Evolutionary conservation across 1,139 yeast genomes (phyloP), one percentile per base, ranked within the genome.

Genomic region (Protomyces inundatus): DNA sequence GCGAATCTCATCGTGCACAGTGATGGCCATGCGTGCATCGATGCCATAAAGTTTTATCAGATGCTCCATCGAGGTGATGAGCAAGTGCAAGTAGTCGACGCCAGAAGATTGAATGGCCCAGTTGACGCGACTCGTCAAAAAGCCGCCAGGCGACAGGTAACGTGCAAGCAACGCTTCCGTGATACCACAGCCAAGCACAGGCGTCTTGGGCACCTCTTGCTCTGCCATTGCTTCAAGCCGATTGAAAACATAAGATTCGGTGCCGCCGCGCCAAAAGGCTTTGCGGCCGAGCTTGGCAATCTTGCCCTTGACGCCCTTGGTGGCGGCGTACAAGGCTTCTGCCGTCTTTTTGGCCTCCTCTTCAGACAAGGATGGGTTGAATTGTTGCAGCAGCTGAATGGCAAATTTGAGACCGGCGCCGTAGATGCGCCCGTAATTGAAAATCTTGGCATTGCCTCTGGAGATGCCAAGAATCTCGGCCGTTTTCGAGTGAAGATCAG

Each of bases 91-190:
- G 73, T 95, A 95, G 73, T 95, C 98, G 16, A 95, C 99, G 51
- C 98, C 99, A 0, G 97, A 90, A 51, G 97, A 90, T 74, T 95
- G 99, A 72, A 95, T 95, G 0, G 97, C 89, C 99, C 99, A 95
- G 72, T 95, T 95, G 68, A 91, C 87, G 71, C 99, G 77, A 1
- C 97, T 90, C 0, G 98, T 95, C 70, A 93, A 76, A 73, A 87
- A 93, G 0, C 82, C 78, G 65, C 84, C 84, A 54, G 82, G 79
- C 65, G 83, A 83, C 71, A 95, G 80, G 71, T 91, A 85, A 64
- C 79, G 77, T 56, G 83, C 81, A 67, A 83, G 81, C 65, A 95
- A 77, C 0, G 98, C 97, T 67, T 85, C 85, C 0, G 99, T 93
- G 58, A 95, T 90, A 9, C 96, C 87, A 3, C 98, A 96, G 1